Conservation (phyloP, 2,329 filamentous ascomycete genomes). For the Neonectria faginata region DNA sequence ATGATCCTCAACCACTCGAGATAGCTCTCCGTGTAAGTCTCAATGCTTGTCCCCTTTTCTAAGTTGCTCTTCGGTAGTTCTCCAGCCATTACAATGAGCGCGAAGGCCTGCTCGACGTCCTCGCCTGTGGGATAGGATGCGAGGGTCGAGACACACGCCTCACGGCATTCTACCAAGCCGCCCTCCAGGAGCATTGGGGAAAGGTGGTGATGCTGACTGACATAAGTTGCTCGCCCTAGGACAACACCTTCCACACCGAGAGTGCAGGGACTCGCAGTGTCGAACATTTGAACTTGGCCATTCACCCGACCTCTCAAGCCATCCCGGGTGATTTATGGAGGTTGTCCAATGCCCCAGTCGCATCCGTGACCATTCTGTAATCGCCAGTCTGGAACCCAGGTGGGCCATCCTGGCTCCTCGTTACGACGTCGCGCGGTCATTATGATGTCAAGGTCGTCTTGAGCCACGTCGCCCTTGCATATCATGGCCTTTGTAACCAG, state of each 20-base stretch:
- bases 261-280: neutral
- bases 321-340: constrained; percentile 6
- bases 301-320: neutral
- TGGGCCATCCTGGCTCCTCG: constrained; percentile 29
- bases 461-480: neutral
- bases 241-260: constrained; percentile 25
- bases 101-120: constrained; percentile 30
- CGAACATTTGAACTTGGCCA: constrained; percentile 22
- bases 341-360: constrained; percentile 29
- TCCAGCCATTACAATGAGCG: constrained; percentile 26
- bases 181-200: constrained; percentile 13
- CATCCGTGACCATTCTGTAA: constrained; percentile 33
- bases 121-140: constrained; percentile 31
- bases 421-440: constrained; percentile 33
- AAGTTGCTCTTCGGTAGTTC: constrained; percentile 8
- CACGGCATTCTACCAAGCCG: constrained; percentile 18
- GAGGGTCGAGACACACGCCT: constrained; percentile 22
- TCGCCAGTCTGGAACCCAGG: constrained; percentile 39
- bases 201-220: constrained; percentile 30
- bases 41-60: neutral
- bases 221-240: constrained; percentile 24
- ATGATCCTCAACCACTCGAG: constrained; percentile 25
- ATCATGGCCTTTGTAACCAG: constrained; percentile 33
- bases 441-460: constrained; percentile 26
- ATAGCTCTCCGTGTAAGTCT: constrained; percentile 29